phyloP scores from a whole-genome alignment of 345 rosid species.

The Moringa oleifera region DNA sequence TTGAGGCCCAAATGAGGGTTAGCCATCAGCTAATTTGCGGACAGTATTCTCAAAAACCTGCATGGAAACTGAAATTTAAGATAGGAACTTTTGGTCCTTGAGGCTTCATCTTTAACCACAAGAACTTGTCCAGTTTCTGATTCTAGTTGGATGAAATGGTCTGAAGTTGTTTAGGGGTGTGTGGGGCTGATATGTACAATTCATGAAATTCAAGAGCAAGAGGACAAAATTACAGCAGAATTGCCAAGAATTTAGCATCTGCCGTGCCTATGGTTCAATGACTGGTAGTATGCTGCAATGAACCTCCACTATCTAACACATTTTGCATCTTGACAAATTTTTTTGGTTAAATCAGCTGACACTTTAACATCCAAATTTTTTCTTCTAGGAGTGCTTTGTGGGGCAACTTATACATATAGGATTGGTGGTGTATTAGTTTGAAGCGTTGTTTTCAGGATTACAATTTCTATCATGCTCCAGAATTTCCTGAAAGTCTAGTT shows the following conservation, averaged over 20 bases:
- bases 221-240: not conserved
- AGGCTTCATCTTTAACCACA: not conserved
- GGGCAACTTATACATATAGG: not conserved
- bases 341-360: too few species aligned
- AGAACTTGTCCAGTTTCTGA: too few species aligned
- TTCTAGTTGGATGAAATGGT: not conserved
- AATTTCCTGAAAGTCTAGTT: not conserved
- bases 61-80: not conserved
- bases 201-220: not conserved
- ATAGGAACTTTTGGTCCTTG: too few species aligned
- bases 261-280: not conserved
- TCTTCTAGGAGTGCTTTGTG: not conserved
- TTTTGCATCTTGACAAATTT: too few species aligned
- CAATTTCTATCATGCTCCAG: not conserved
- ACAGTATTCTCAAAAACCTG: not conserved
- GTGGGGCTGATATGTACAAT: not conserved
- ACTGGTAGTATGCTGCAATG: not conserved
- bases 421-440: not conserved
- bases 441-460: not conserved
- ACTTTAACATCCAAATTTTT: too few species aligned
- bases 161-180: not conserved
- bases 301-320: too few species aligned
- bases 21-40: not conserved
- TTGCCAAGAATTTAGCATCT: not conserved
- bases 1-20: not conserved